Conservation (phyloP, 345 rosid species). For the Salix suchowensis region DNA sequence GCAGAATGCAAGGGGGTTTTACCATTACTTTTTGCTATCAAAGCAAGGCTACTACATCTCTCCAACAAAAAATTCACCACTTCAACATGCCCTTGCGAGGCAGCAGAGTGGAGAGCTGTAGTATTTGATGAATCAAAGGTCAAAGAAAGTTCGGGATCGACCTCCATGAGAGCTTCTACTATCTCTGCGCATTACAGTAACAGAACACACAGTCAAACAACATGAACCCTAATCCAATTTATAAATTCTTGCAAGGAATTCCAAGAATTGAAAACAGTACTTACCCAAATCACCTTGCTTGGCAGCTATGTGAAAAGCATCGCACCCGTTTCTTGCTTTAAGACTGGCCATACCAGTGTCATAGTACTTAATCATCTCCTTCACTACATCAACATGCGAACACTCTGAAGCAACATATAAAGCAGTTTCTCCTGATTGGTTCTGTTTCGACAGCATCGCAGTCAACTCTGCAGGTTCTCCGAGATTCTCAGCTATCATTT, state of each 20-base stretch:
- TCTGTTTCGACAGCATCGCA: conserved; percentile 52
- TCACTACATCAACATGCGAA: conserved; percentile 59
- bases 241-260: not conserved
- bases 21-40: conserved; percentile 64
- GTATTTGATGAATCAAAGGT: conserved; percentile 72
- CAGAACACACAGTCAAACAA: not conserved
- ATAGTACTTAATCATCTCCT: conserved; percentile 51
- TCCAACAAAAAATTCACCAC: conserved; percentile 65
- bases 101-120: conserved; percentile 75
- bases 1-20: conserved; percentile 84
- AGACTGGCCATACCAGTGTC: conserved; percentile 54
- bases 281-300: conserved; percentile 75
- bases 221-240: not conserved
- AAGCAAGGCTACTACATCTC: conserved; percentile 45
- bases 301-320: conserved; percentile 87
- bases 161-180: conserved; percentile 60
- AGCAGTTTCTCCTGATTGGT: conserved; percentile 80
- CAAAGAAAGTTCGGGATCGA: conserved; percentile 58
- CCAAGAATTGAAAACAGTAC: conserved; percentile 6
- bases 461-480: conserved; percentile 40
- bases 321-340: conserved; percentile 76
- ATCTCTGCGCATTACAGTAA: conserved; percentile 42
- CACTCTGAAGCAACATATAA: conserved; percentile 79
- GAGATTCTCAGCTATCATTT: conserved; percentile 36
- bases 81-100: conserved; percentile 72